phyloP scores from a whole-genome alignment of 192 early-diverging fungal species.

The Geranomyces michiganensis region DNA sequence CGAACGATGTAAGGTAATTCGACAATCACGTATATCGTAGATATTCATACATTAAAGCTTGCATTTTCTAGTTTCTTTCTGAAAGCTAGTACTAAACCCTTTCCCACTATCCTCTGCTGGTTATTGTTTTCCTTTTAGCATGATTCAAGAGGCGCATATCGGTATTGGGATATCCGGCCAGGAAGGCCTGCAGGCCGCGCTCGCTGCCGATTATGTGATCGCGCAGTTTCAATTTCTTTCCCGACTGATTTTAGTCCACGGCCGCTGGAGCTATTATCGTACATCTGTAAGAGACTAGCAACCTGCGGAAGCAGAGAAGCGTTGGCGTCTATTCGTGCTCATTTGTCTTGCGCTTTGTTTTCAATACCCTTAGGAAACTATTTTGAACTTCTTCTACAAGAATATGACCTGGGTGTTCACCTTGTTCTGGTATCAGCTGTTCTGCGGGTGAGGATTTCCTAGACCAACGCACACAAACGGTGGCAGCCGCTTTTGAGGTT shows the following conservation, averaged over 20 bases:
- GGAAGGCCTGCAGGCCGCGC: slow-evolving; percentile 86
- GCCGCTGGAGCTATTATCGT: slow-evolving; percentile 94
- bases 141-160: slow-evolving; percentile 93
- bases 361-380: slow-evolving; percentile 75
- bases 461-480: no score
- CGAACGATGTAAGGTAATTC: slow-evolving; percentile 75
- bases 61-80: no score
- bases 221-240: slow-evolving; percentile 85
- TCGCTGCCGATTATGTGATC: slow-evolving; percentile 88
- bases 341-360: background rate
- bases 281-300: slow-evolving; percentile 60
- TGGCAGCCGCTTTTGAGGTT: background rate
- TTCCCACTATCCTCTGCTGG: no score
- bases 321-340: slow-evolving; percentile 37
- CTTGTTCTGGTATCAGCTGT: slow-evolving; percentile 91
- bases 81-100: no score
- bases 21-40: background rate
- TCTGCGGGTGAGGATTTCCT: slow-evolving; percentile 59
- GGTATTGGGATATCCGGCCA: slow-evolving; percentile 90
- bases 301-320: slow-evolving; percentile 10
- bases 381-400: slow-evolving; percentile 96
- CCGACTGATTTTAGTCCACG: slow-evolving; percentile 87
- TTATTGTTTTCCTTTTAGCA: slow-evolving; percentile 49
- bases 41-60: no score
- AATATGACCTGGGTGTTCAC: slow-evolving; percentile 92